Evolutionary conservation across 2,329 filamentous ascomycete species (phyloP).

Genomic region (Cercospora beticola): DNA sequence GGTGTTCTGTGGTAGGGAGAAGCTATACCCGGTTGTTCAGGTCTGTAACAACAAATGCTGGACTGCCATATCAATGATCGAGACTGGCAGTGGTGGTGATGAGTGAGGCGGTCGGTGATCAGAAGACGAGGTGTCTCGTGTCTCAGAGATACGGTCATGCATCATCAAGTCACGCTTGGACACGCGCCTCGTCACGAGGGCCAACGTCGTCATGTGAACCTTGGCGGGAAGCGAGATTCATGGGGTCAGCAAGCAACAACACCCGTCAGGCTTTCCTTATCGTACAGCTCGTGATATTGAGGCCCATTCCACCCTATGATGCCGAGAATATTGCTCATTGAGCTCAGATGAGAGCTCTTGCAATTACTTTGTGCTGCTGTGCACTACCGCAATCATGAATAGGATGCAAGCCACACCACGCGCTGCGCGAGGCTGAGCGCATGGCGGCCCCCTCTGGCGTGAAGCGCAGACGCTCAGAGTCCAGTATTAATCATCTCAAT

Average conservation of each 20-base stretch:
- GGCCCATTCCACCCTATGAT: not conserved
- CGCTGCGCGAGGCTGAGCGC: not conserved
- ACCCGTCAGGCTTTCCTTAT: not conserved
- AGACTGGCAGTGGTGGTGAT: not conserved
- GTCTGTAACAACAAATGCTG: not conserved
- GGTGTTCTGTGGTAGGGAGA: not conserved
- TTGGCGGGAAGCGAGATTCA: not conserved
- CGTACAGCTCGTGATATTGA: not conserved
- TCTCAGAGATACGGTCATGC: not conserved
- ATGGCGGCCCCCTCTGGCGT: not conserved
- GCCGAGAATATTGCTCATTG: not conserved
- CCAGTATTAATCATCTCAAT: not conserved
- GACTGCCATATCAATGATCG: conserved; percentile 1
- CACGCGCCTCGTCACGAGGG: not conserved
- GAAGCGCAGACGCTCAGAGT: not conserved
- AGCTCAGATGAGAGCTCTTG: not conserved
- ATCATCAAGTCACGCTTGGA: conserved; percentile 3
- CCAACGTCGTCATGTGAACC: not conserved
- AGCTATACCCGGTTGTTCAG: not conserved
- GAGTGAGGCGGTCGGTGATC: not conserved
- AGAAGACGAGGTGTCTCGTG: conserved; percentile 2
- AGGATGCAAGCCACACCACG: not conserved
- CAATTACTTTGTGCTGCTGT: not conserved
- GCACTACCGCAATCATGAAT: not conserved
- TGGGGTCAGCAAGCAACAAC: not conserved